A percentile compares a stretch with the other conserved stretches of the same genome.
These are phyloP conservation scores for Nakazawaea ishiwadae DNA, from an alignment of 805 yeast species.

Conservation along the genomic window DNA sequence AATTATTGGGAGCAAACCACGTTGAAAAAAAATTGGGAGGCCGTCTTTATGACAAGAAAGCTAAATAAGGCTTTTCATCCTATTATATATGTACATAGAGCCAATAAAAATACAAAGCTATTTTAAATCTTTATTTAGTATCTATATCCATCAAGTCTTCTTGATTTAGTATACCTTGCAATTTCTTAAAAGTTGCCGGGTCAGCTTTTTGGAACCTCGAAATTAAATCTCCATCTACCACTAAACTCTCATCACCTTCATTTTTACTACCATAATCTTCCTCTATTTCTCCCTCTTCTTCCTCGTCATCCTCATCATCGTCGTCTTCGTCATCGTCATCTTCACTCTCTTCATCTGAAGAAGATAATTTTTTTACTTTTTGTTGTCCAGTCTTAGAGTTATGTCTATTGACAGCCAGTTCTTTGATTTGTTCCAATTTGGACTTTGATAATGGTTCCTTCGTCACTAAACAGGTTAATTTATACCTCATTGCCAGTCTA, in stretches of 20 bases:
- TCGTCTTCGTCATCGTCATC: slow-evolving; percentile 23
- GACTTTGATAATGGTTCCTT: slow-evolving; percentile 39
- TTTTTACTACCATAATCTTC: slow-evolving; percentile 7
- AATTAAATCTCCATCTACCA: slow-evolving; percentile 26
- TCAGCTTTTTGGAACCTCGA: slow-evolving; percentile 32
- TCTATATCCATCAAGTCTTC: slow-evolving; percentile 15
- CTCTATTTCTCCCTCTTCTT: slow-evolving; percentile 8
- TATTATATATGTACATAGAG: not conserved
- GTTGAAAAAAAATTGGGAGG: slow-evolving; percentile 33
- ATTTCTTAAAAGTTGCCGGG: slow-evolving; percentile 26
- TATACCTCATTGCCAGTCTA: slow-evolving; percentile 68
- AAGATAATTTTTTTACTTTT: slow-evolving; percentile 6
- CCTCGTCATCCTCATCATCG: slow-evolving; percentile 22
- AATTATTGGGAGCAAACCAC: slow-evolving; percentile 46
- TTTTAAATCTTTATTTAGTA: not conserved
- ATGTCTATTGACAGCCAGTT: slow-evolving; percentile 27
- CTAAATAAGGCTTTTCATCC: not conserved
- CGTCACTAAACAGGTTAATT: slow-evolving; percentile 56
- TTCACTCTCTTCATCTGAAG: slow-evolving; percentile 26
- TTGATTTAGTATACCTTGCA: slow-evolving; percentile 37
- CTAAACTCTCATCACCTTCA: slow-evolving; percentile 11
- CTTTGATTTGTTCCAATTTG: slow-evolving; percentile 38
- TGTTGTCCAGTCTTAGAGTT: slow-evolving; percentile 19
- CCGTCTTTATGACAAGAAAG: slow-evolving; percentile 10
- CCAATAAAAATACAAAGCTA: not conserved